Evolutionary conservation across 2,329 filamentous ascomycete genomes (phyloP).

Genomic region (Mycogone perniciosa): DNA sequence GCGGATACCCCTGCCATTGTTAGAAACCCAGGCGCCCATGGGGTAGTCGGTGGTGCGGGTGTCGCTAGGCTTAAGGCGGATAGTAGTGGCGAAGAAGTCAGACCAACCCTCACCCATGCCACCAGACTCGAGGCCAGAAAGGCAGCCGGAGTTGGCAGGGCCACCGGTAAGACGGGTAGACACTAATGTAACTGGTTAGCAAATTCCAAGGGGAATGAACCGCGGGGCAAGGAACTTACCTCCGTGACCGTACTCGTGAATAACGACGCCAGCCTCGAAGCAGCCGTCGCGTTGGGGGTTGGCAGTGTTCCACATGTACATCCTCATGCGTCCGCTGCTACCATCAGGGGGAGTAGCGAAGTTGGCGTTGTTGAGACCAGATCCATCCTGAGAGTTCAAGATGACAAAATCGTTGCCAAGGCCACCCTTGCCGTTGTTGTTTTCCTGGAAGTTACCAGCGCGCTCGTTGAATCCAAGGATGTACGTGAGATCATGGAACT

Average conservation of each 20-base stretch:
- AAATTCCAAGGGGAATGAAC: background rate
- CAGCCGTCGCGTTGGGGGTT: constrained; percentile 45
- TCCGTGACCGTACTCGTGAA: constrained; percentile 54
- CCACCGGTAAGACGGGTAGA: constrained; percentile 55
- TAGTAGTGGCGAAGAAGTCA: constrained; percentile 48
- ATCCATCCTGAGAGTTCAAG: constrained; percentile 51
- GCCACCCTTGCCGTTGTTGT: constrained; percentile 50
- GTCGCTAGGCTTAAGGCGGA: constrained; percentile 40
- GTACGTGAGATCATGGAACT: constrained; percentile 54
- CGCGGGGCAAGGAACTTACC: constrained; percentile 24
- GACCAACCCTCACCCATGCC: constrained; percentile 56
- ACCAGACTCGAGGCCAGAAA: constrained; percentile 40
- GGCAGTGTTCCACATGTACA: constrained; percentile 49
- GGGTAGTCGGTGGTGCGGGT: constrained; percentile 40
- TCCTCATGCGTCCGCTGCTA: constrained; percentile 46
- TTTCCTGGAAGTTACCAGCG: constrained; percentile 54
- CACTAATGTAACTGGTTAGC: constrained; percentile 24
- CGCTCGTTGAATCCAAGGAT: constrained; percentile 50
- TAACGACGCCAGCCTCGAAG: constrained; percentile 55
- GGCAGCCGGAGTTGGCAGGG: constrained; percentile 45
- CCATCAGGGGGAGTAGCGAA: constrained; percentile 51
- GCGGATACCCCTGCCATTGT: constrained; percentile 40
- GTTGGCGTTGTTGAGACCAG: constrained; percentile 50
- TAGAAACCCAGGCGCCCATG: constrained; percentile 45
- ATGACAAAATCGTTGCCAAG: constrained; percentile 46